Conservation (phyloP, 139 green algal genomes). For the Pseudopediastrum boryanum region DNA sequence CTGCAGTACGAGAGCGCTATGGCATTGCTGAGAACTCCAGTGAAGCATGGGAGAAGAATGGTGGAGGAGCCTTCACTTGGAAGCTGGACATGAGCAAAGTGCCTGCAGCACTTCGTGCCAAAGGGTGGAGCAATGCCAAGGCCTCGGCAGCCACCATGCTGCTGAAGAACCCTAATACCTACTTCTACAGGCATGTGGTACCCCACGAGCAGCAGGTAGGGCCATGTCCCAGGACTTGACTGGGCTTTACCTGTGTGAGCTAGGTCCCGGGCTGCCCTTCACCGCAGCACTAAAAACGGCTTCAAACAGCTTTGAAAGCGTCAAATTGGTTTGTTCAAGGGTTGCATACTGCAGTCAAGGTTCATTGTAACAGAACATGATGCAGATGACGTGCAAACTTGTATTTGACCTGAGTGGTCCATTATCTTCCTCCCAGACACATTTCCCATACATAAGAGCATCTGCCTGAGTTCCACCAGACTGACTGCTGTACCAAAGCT, state of each 20-base stretch:
- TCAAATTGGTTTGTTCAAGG: too few species aligned
- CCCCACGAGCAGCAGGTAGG: constrained; percentile 56
- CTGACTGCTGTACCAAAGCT: too few species aligned
- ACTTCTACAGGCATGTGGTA: constrained; percentile 77
- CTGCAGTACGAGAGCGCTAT: constrained; percentile 34
- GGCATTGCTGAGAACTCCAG: constrained; percentile 42
- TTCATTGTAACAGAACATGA: too few species aligned
- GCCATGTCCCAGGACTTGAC: neutral
- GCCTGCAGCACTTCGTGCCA: constrained; percentile 40
- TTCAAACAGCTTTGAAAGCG: too few species aligned
- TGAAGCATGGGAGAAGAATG: constrained; percentile 57
- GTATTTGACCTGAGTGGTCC: too few species aligned
- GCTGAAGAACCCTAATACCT: constrained; percentile 79
- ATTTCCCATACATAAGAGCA: too few species aligned
- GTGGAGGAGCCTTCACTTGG: constrained; percentile 53
- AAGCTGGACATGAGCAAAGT: constrained; percentile 44
- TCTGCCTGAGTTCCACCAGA: too few species aligned
- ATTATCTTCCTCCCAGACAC: too few species aligned
- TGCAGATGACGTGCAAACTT: too few species aligned
- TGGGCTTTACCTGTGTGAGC: neutral
- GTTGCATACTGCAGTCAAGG: too few species aligned
- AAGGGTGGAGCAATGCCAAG: constrained; percentile 62
- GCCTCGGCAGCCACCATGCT: constrained; percentile 62
- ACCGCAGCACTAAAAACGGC: too few species aligned
- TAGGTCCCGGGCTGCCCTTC: too few species aligned